Percentiles rank a stretch among this genome's conserved stretches.
Evolutionary conservation across 108 stramenopile species (phyloP).

Genomic region (Cafeteria roenbergensis): DNA sequence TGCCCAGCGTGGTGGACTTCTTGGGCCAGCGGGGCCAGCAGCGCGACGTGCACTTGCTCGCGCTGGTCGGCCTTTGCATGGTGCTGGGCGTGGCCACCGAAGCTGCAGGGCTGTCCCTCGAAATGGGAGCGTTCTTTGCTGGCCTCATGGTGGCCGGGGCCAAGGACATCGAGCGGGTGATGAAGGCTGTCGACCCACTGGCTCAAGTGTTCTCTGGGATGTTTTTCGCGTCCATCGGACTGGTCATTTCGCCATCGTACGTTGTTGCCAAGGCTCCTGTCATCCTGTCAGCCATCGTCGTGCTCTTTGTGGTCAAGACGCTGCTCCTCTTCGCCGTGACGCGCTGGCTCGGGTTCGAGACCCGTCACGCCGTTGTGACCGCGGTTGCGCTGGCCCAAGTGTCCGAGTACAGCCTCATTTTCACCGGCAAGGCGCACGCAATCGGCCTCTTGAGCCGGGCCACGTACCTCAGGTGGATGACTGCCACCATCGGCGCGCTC

Average conservation of each 20-base stretch:
- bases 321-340: neutral
- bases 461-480: conserved; percentile 10
- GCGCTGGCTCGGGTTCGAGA: conserved; percentile 1
- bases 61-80: conserved; percentile 15
- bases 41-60: conserved; percentile 11
- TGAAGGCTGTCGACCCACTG: conserved; percentile 9
- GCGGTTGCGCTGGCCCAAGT: conserved; percentile 18
- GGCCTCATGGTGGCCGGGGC: conserved; percentile 16
- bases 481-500: conserved; percentile 11
- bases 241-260: conserved; percentile 18
- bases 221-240: conserved; percentile 23
- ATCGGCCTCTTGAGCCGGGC: conserved; percentile 8
- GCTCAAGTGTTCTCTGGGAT: conserved; percentile 9
- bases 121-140: conserved; percentile 22
- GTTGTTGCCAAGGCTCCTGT: neutral
- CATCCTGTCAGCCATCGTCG: conserved; percentile 1
- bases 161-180: neutral
- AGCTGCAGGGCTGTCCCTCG: conserved; percentile 15
- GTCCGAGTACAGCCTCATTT: conserved; percentile 11
- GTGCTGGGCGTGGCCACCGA: conserved; percentile 11
- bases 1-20: conserved; percentile 10
- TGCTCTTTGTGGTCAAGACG: conserved; percentile 11
- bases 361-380: neutral
- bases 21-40: conserved; percentile 3
- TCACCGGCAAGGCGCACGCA: conserved; percentile 22